phyloP scores from a whole-genome alignment of 2,329 filamentous ascomycete species.

The Penicillium capsulatum region DNA sequence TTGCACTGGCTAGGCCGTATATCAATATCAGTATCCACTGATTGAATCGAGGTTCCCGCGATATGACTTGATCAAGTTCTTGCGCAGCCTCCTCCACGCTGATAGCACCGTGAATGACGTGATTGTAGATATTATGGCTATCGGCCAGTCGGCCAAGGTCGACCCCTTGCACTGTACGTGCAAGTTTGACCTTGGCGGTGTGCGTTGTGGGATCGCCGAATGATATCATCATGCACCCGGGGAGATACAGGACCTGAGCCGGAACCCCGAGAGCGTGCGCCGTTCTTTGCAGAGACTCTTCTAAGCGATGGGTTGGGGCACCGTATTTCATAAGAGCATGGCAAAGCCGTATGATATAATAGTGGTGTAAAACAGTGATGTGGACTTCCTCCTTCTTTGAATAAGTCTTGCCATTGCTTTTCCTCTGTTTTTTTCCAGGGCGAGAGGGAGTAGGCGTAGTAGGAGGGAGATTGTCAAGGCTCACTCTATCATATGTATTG shows the following conservation, averaged over 20 bases:
- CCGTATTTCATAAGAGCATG: constrained; percentile 86
- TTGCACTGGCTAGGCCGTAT: constrained; percentile 71
- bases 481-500: constrained; percentile 37
- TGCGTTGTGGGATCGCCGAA: constrained; percentile 60
- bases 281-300: constrained; percentile 88
- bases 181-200: constrained; percentile 47
- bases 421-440: constrained; percentile 15
- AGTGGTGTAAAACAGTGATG: constrained; percentile 67
- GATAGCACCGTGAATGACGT: constrained; percentile 48
- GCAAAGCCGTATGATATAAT: constrained; percentile 81
- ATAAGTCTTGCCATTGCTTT: constrained; percentile 29
- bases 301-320: constrained; percentile 85
- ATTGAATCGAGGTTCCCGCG: constrained; percentile 53
- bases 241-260: constrained; percentile 85
- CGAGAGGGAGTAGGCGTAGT: constrained; percentile 14
- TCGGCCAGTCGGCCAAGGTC: constrained; percentile 46
- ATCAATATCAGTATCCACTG: constrained; percentile 58
- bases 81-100: constrained; percentile 46
- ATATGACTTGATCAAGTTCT: constrained; percentile 53
- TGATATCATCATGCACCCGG: constrained; percentile 91
- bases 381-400: constrained; percentile 52
- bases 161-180: constrained; percentile 43
- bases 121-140: constrained; percentile 48
- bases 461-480: constrained; percentile 30
- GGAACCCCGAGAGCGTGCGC: constrained; percentile 83